Percentiles rank a stretch among this genome's conserved stretches.
Conservation (phyloP, 805 yeast species). For the Hanseniaspora nectarophila region DNA sequence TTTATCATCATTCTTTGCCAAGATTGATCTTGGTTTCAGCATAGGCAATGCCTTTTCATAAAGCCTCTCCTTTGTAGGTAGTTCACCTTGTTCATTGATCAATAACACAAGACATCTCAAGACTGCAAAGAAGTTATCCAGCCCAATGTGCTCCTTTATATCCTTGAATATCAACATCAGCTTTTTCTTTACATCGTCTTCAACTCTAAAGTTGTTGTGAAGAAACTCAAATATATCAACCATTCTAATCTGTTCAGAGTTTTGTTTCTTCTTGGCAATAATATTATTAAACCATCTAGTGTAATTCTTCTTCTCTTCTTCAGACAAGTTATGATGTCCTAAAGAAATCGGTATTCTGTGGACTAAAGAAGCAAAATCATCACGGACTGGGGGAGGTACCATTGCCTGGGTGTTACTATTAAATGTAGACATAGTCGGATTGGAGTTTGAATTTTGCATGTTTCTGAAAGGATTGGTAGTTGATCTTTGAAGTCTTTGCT, state of each 20-base stretch:
- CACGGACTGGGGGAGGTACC: constrained; percentile 21
- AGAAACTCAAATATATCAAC: constrained; percentile 71
- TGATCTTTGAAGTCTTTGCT: neutral
- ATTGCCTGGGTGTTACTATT: neutral
- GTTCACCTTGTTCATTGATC: constrained; percentile 33
- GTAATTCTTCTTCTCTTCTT: constrained; percentile 72
- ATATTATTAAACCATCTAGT: constrained; percentile 89
- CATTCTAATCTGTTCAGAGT: constrained; percentile 44
- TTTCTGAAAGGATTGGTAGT: neutral
- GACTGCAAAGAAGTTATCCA: constrained; percentile 85
- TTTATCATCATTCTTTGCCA: constrained; percentile 43
- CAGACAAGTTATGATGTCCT: constrained; percentile 55
- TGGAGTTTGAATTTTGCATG: neutral
- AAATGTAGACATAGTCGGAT: neutral
- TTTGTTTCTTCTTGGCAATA: constrained; percentile 51
- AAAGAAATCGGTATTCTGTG: constrained; percentile 48
- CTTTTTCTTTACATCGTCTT: constrained; percentile 38
- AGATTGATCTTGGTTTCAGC: constrained; percentile 70
- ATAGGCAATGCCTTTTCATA: constrained; percentile 44
- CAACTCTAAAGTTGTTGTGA: constrained; percentile 56
- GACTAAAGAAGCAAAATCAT: constrained; percentile 24
- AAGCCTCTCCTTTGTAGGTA: constrained; percentile 42
- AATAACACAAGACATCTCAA: constrained; percentile 69
- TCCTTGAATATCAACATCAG: constrained; percentile 42
- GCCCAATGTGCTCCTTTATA: constrained; percentile 49